Conservation (phyloP, 129 eudicot genomes). For the Cynara cardunculus region DNA sequence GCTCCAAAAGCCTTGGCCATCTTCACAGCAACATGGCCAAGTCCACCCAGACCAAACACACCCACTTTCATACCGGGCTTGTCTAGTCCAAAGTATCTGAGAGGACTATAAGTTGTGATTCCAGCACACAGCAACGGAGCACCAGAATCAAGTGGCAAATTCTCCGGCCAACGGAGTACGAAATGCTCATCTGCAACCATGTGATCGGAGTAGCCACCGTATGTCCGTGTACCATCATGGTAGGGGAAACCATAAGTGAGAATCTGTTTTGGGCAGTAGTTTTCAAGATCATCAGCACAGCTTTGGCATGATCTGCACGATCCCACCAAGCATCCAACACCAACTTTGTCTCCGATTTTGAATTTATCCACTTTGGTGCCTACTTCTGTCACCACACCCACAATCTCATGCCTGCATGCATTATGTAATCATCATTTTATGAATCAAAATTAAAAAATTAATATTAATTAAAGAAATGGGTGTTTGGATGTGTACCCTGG, state of each 20-base stretch:
- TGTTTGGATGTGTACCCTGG: conserved; percentile 42
- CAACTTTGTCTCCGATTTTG: conserved; percentile 54
- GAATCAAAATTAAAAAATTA: background rate
- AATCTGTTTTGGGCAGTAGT: conserved; percentile 44
- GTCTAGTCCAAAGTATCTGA: conserved; percentile 50
- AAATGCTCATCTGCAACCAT: conserved; percentile 54
- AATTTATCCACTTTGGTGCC: conserved; percentile 44
- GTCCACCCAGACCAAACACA: conserved; percentile 59
- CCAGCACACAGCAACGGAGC: conserved; percentile 72
- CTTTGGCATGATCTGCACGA: conserved; percentile 44
- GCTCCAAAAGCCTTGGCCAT: conserved; percentile 55
- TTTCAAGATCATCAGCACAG: conserved; percentile 44
- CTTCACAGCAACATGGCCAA: conserved; percentile 53
- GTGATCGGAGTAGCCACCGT: conserved; percentile 59
- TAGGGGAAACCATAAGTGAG: conserved; percentile 29
- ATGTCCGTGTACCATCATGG: conserved; percentile 45
- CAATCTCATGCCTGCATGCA: conserved; percentile 52
- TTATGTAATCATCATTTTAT: background rate
- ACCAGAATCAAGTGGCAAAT: conserved; percentile 46
- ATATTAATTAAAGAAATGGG: background rate
- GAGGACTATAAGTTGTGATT: conserved; percentile 62
- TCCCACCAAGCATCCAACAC: conserved; percentile 63
- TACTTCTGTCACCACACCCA: conserved; percentile 47
- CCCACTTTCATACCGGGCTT: conserved; percentile 49
- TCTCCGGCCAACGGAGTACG: conserved; percentile 43